phyloP scores from a whole-genome alignment of 2,329 filamentous ascomycete genomes.

The Knufia fluminis region DNA sequence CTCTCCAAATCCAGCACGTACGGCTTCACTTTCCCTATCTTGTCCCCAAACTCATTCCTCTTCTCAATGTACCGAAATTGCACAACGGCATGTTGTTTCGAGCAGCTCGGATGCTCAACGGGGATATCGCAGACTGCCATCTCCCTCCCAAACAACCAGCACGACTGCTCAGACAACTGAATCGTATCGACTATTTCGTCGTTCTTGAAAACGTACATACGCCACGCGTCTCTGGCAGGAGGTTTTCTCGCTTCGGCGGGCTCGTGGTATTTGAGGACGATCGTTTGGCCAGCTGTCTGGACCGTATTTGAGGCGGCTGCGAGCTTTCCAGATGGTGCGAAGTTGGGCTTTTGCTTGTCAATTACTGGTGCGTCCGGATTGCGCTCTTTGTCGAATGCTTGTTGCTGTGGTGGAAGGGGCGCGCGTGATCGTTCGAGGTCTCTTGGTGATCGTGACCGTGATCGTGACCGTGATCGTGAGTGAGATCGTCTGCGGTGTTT shows the following conservation, averaged over 20 bases:
- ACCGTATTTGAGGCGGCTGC: slow-evolving; percentile 84
- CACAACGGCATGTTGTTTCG: slow-evolving; percentile 90
- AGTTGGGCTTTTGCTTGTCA: slow-evolving; percentile 84
- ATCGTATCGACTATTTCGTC: slow-evolving; percentile 72
- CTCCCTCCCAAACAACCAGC: slow-evolving; percentile 85
- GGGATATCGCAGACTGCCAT: slow-evolving; percentile 68
- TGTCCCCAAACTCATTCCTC: slow-evolving; percentile 79
- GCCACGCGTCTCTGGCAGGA: slow-evolving; percentile 68
- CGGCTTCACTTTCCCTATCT: slow-evolving; percentile 66
- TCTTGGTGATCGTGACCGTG: slow-evolving; percentile 21
- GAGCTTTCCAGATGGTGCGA: slow-evolving; percentile 65
- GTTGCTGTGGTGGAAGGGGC: slow-evolving; percentile 39
- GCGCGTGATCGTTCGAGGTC: slow-evolving; percentile 11
- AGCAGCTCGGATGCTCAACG: slow-evolving; percentile 83
- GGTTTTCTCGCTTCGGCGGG: slow-evolving; percentile 87
- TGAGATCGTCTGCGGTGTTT: background rate
- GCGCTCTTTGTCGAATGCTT: slow-evolving; percentile 31
- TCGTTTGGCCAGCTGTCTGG: slow-evolving; percentile 50
- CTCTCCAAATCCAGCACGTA: slow-evolving; percentile 93
- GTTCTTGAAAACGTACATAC: slow-evolving; percentile 86
- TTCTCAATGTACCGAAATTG: slow-evolving; percentile 83
- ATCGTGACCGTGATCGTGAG: slow-evolving; percentile 3
- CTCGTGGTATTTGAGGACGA: slow-evolving; percentile 92
- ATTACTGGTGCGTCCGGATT: slow-evolving; percentile 27
- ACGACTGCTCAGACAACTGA: slow-evolving; percentile 64